Conservation (phyloP, 2,329 filamentous ascomycete species). For the Aspergillus niger region DNA sequence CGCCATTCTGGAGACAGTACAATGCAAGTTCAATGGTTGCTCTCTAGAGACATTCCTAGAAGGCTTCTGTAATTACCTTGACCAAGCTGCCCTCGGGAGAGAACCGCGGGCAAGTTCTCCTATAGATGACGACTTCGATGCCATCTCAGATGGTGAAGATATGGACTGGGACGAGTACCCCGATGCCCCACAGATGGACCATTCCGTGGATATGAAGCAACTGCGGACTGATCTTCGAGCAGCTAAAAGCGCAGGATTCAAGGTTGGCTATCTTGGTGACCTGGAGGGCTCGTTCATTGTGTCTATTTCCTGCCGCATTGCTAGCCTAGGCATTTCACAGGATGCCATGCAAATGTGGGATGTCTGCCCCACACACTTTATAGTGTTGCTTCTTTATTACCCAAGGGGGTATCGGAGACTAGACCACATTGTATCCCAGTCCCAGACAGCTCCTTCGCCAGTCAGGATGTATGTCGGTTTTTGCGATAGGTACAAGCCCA, state of each 20-base stretch:
- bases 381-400: conserved; percentile 72
- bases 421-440: conserved; percentile 47
- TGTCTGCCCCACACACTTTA: conserved; percentile 65
- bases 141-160: conserved; percentile 19
- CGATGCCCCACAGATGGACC: not conserved
- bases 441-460: not conserved
- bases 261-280: conserved; percentile 63
- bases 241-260: conserved; percentile 68
- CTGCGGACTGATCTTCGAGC: conserved; percentile 62
- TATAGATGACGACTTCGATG: not conserved
- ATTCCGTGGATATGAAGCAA: conserved; percentile 20
- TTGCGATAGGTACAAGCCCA: conserved; percentile 72
- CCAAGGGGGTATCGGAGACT: conserved; percentile 62
- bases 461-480: conserved; percentile 70
- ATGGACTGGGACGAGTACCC: conserved; percentile 33
- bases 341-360: conserved; percentile 79
- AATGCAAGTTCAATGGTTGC: conserved; percentile 46
- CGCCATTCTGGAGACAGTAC: conserved; percentile 46
- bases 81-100: conserved; percentile 11
- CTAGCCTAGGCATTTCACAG: conserved; percentile 70
- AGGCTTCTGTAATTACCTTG: conserved; percentile 13
- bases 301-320: conserved; percentile 68
- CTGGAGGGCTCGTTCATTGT: conserved; percentile 58
- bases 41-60: conserved; percentile 50
- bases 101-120: conserved; percentile 13